Base-by-base conservation (phyloP, 805 yeast species). In the Ogataea salicorniae region DNA sequence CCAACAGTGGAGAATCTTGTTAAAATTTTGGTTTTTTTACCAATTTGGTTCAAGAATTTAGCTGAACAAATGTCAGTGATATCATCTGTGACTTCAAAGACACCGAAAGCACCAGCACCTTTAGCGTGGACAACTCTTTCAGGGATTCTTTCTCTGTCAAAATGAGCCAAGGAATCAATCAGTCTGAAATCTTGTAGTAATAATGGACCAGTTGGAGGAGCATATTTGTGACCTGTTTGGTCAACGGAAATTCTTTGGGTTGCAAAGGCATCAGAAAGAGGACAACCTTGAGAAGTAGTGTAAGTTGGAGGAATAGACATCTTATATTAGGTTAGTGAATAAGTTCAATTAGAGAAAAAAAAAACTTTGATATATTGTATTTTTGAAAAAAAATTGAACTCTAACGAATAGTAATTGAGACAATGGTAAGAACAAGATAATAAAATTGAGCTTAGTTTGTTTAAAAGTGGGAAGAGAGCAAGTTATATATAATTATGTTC, bases 111-210 rank as follows among this genome's bases (percentile, higher is more conserved):
- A 62, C 96, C 96, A 14, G 91, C 85, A 57, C 96, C 96, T 66
- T 88, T 88, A 46, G 96, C 96, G 63, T 88, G 96, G 34, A 89
- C 96, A 48, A 88, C 95, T 69, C 96, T 77, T 71, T 89, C 96
- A 13, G 96, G 96, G 54, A 88, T 84, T 68, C 96, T 75, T 69
- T 88, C 96, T 57, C 95, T 76, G 70, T 87, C 95, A 60, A 88
- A 88, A 67, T 87, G 96, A 18, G 95, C 91, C 48, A 88, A 68
- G 2, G 88, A 77, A 60, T 88, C 96, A 58, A 88, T 75, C 68
- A 88, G 71, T 63, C 82, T 82, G 70, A 85, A 83, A 65, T 88
- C 96, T 65, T 88, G 95, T 59, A 88, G 70, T 51, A 88, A 71
- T 55, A 87, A 68, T 6, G 95, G 96, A 35, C 96, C 96, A 15